These are phyloP conservation scores for Colletotrichum sp. DNA, from an alignment of 2,329 filamentous ascomycete genomes.

Conservation along the genomic window DNA sequence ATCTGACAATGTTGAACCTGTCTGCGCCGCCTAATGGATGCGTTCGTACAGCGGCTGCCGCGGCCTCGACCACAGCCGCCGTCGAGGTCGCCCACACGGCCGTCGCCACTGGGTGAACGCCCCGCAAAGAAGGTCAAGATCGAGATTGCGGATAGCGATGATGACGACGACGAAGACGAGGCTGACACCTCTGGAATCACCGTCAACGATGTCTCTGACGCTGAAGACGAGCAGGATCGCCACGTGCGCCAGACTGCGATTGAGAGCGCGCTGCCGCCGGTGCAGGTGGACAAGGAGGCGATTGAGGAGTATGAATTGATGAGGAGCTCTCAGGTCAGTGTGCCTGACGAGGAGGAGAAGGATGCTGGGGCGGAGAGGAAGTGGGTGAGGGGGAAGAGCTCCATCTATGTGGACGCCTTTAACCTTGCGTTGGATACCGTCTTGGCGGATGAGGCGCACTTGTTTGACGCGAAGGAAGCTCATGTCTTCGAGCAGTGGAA, in stretches of 20 bases:
- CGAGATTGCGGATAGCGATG: conserved; percentile 24
- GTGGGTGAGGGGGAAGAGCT: conserved; percentile 81
- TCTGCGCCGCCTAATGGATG: conserved; percentile 36
- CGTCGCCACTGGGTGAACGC: conserved; percentile 26
- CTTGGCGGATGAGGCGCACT: conserved; percentile 82
- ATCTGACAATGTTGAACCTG: neutral
- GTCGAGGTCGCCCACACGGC: conserved; percentile 3
- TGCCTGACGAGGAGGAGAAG: conserved; percentile 39
- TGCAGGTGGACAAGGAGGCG: conserved; percentile 72
- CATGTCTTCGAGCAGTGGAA: conserved; percentile 80
- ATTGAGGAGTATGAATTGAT: conserved; percentile 81
- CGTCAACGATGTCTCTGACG: conserved; percentile 23
- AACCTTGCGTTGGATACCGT: conserved; percentile 91
- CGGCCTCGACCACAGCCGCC: neutral
- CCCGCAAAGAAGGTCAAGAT: conserved; percentile 40
- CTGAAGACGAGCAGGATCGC: conserved; percentile 28
- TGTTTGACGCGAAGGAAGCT: conserved; percentile 83
- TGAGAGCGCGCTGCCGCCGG: conserved; percentile 72
- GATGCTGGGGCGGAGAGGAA: conserved; percentile 13
- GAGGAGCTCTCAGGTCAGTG: conserved; percentile 56
- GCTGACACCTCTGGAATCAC: conserved; percentile 33
- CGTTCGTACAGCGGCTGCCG: conserved; percentile 38
- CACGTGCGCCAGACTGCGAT: conserved; percentile 62
- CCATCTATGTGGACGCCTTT: conserved; percentile 97
- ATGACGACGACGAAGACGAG: conserved; percentile 22